Evolutionary conservation across 2,329 filamentous ascomycete species (phyloP), one percentile per base, ranked within the genome.

Genomic region (Clarireedia paspali): DNA sequence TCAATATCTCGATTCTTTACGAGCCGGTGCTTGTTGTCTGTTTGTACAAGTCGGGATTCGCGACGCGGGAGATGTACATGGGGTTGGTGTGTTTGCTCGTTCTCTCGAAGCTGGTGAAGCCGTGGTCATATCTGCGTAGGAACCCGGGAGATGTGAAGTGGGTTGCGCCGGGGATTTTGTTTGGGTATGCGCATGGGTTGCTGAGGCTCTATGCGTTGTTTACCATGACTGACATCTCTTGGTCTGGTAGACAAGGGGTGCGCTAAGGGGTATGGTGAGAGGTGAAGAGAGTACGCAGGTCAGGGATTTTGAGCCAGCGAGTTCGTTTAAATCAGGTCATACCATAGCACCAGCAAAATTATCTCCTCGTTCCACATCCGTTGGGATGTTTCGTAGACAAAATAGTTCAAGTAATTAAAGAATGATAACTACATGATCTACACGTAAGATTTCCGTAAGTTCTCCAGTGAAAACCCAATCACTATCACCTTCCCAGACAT

Each of bases 1-100:
- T 79, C 59, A 84, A 84, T 60, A 80, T 83, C 58, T 77, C 82
- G 0, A 54, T 81, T 1, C 23, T 82, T 46, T 76, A 75, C 60
- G 83, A 87, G 60, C 51, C 64, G 0, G 56, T 69, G 0, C 65
- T 84, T 1, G 47, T 0, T 75, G 75, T 51, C 27, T 20, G 27
- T 2, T 34, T 56, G 4, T 34, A 39, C 30, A 27, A 39, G 9
- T 56, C 53, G 1, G 39, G 42, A 1, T 50, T 34, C 5, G 42
- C 17, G 12, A 23, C 42, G 5, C 2, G 12, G 12, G 17, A 12
- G 3, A 7, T 6, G 17, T 46, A 24, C 12, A 3, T 23, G 1
- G 17, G 23, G 17, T 46, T 46, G 42, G 6, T 46, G 23, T 46
- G 17, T 24, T 23, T 46, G 5, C 23, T 20, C 5, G 2, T 23